Evolutionary conservation across 2,329 filamentous ascomycete species (phyloP), one percentile per base, ranked within the genome.

Genomic region (Talaromyces sp.): DNA sequence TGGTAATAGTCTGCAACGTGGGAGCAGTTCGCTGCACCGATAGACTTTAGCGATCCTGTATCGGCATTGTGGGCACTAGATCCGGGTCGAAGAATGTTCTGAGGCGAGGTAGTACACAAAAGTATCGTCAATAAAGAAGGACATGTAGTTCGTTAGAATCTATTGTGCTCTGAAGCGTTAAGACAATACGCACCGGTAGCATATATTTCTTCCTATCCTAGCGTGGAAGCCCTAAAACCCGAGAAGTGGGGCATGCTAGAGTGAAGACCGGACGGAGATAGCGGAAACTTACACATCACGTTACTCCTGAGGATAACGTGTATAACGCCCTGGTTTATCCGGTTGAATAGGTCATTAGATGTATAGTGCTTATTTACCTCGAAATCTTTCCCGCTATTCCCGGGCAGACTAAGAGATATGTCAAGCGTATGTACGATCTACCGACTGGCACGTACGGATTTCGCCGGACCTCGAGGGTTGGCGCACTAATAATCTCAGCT

Each of bases 11-110:
- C 56, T n/a, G 3, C 40, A 31, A 31, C 39, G 21, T 58, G 56
- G 56, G 23, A 44, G 46, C 23, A 58, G 23, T 44, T 42, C 18
- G 28, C 56, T 46, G 40, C 37, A 46, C 56, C 40, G 16, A 31
- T 46, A 23, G 56, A 58, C 25, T 58, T 58, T 56, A 25, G 18
- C 16, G 54, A 56, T 56, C 54, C 54, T 25, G 54, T 56, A 40
- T 56, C 54, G 4, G 33, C 33, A 25, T 40, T 56, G 40, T 56
- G 54, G 54, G 54, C 54, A n/a, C 54, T 56, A 14, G 54, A 56
- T 14, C 12, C 33, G 18, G 9, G 33, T 18, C 48, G 48, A 35
- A 52, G n/a, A n/a, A 28, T 28, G 7, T 31, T 48, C 2, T 48
- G 31, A 25, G 3, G n/a, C 6, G 6, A 28, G 23, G 23, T 21